Conservation (phyloP, 805 yeast genomes). For the Saturnispora serradocipensis region DNA sequence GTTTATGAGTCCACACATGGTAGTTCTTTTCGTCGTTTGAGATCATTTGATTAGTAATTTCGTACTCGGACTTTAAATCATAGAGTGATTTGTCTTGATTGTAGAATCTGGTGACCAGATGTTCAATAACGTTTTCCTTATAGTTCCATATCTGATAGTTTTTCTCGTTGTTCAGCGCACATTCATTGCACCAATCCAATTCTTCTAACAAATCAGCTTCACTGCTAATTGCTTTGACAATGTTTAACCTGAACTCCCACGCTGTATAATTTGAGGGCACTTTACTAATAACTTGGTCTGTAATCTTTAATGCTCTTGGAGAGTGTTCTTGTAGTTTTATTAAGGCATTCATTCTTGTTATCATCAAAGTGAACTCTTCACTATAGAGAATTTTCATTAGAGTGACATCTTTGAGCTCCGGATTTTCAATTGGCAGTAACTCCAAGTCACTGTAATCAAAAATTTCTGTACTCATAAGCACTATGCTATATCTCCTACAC, state of each 20-base stretch:
- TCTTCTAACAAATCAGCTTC: constrained; percentile 37
- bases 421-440: constrained; percentile 11
- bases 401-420: constrained; percentile 11
- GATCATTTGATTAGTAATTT: constrained; percentile 58
- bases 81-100: constrained; percentile 19
- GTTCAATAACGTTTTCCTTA: constrained; percentile 54
- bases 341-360: constrained; percentile 55
- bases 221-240: constrained; percentile 32
- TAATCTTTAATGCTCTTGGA: constrained; percentile 60
- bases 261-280: constrained; percentile 89
- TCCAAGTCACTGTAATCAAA: constrained; percentile 12
- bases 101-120: constrained; percentile 10
- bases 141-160: constrained; percentile 98
- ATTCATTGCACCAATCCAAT: constrained; percentile 67
- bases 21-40: constrained; percentile 81
- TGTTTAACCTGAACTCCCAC: constrained; percentile 66
- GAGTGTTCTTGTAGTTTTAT: constrained; percentile 53
- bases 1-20: constrained; percentile 91
- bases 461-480: background rate
- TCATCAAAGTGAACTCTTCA: constrained; percentile 54
- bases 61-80: constrained; percentile 43
- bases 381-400: constrained; percentile 62
- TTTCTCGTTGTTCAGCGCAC: constrained; percentile 71
- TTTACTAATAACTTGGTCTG: constrained; percentile 50
- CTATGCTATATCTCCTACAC: background rate